These are phyloP conservation scores for Sordaria brevicollis DNA, from an alignment of 495 filamentous ascomycete species.

Conservation along the genomic window DNA sequence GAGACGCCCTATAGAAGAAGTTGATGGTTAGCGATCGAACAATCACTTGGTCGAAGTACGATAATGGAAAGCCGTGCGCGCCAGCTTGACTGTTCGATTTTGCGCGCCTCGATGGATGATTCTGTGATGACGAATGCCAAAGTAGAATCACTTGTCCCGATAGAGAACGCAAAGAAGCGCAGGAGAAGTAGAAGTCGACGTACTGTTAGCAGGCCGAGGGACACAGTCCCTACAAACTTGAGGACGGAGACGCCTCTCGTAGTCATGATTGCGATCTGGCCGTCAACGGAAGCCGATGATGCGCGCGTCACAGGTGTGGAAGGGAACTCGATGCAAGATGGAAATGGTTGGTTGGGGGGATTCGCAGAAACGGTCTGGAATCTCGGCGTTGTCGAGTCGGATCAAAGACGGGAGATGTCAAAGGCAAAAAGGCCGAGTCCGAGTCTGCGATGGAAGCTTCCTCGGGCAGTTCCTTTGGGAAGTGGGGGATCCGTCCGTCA, in stretches of 20 bases:
- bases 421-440: not conserved
- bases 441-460: not conserved
- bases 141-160: not conserved
- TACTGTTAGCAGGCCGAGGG: constrained; percentile 79
- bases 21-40: not conserved
- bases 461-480: not conserved
- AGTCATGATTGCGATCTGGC: constrained; percentile 45
- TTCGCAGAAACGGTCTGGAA: not conserved
- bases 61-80: not conserved
- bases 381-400: not conserved
- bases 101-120: not conserved
- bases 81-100: not conserved
- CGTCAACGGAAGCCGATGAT: not conserved
- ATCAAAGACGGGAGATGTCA: not conserved
- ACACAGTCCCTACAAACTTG: constrained; percentile 86
- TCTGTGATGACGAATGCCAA: not conserved
- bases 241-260: constrained; percentile 56
- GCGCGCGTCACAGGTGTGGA: not conserved
- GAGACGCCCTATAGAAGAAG: constrained; percentile 57
- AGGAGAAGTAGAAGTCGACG: constrained; percentile 19
- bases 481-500: not conserved
- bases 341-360: not conserved
- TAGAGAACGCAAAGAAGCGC: constrained; percentile 10
- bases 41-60: not conserved
- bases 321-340: not conserved